These are phyloP conservation scores for Sordariomycetes sp. DNA, from an alignment of 2,329 filamentous ascomycete species.

Conservation along the genomic window DNA sequence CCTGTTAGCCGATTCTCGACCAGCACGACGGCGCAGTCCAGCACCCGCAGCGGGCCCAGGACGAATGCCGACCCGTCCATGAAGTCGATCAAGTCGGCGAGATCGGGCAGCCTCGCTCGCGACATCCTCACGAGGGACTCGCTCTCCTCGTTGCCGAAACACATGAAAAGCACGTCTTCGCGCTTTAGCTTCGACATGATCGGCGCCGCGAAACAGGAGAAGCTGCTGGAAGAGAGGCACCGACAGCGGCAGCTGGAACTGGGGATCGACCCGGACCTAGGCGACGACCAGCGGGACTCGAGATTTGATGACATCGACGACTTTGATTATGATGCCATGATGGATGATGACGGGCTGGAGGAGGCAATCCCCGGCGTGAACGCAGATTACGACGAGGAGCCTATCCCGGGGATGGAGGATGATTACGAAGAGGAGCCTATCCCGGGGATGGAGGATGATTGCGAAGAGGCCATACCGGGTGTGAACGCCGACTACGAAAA, in stretches of 20 bases:
- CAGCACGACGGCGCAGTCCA: not conserved
- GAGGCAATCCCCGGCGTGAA: constrained; percentile 55
- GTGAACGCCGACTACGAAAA: constrained; percentile 12
- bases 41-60: not conserved
- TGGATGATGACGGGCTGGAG: constrained; percentile 55
- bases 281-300: constrained; percentile 28
- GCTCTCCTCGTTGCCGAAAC: constrained; percentile 42
- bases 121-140: constrained; percentile 34
- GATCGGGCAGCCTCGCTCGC: constrained; percentile 43
- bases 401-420: constrained; percentile 19
- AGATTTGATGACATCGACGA: constrained; percentile 53
- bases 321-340: constrained; percentile 53
- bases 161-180: constrained; percentile 68
- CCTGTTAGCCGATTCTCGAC: not conserved
- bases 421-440: constrained; percentile 12
- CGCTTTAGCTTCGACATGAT: constrained; percentile 77
- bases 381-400: constrained; percentile 31
- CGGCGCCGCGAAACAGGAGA: constrained; percentile 56
- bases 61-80: constrained; percentile 2
- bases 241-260: constrained; percentile 55
- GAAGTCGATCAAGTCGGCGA: constrained; percentile 17
- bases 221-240: constrained; percentile 62
- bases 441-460: constrained; percentile 11
- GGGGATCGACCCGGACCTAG: constrained; percentile 25
- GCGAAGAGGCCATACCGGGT: constrained; percentile 7